phyloP scores from a whole-genome alignment of 1,284 basidiomycete species.

The Boletus smithii region DNA sequence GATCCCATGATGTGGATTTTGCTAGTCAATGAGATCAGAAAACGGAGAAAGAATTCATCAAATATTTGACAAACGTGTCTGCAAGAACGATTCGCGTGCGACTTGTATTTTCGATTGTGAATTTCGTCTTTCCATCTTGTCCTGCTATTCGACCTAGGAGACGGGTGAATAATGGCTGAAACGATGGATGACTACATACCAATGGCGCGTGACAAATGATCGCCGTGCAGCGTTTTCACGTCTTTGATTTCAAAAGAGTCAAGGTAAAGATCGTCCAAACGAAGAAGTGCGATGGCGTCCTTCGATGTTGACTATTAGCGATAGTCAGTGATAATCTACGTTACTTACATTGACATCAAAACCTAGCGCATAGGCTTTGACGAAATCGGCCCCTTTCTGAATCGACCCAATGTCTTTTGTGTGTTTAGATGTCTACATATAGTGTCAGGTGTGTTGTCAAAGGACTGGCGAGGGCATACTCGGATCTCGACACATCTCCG shows the following conservation, averaged over 20 bases:
- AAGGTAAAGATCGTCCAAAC: conserved; percentile 95
- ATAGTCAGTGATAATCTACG: background rate
- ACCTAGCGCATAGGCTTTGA: conserved; percentile 91
- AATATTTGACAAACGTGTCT: conserved; percentile 71
- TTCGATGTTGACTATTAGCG: conserved; percentile 35
- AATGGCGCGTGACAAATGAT: conserved; percentile 94
- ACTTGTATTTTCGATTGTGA: conserved; percentile 96
- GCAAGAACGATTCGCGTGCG: conserved; percentile 95
- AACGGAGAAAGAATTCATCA: background rate
- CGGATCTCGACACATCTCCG: conserved; percentile 88
- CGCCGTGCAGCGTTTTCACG: conserved; percentile 96
- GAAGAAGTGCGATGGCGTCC: conserved; percentile 93
- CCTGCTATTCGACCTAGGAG: conserved; percentile 87
- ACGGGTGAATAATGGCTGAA: conserved; percentile 4
- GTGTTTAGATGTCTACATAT: conserved; percentile 82
- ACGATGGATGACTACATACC: conserved; percentile 45
- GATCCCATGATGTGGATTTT: conserved; percentile 95
- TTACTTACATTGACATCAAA: conserved; percentile 84
- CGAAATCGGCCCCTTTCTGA: conserved; percentile 98
- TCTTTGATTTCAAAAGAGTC: conserved; percentile 99
- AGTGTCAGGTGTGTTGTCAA: conserved; percentile 3
- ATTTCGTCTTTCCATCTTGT: conserved; percentile 97
- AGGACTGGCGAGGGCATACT: conserved; percentile 47
- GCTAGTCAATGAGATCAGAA: conserved; percentile 37
- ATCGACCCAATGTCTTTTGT: conserved; percentile 89